phyloP scores from a whole-genome alignment of 805 yeast genomes.

The Candida golubevii region DNA sequence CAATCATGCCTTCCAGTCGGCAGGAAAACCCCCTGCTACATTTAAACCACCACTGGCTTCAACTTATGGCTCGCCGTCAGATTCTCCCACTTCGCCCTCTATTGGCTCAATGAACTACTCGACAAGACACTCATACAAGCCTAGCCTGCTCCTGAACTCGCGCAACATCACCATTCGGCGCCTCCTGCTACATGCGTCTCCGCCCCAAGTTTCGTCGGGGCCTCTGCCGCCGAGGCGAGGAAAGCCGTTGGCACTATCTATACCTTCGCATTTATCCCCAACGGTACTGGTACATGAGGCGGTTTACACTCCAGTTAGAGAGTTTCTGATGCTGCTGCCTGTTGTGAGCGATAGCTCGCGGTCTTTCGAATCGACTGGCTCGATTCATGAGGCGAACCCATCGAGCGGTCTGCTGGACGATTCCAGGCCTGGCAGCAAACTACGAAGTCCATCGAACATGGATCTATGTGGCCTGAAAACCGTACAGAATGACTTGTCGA shows the following conservation, averaged over 20 bases:
- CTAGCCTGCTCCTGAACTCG: conserved; percentile 22
- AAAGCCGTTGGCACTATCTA: conserved; percentile 7
- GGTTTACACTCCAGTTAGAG: conserved; percentile 2
- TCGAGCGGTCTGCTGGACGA: neutral
- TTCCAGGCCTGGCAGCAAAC: neutral
- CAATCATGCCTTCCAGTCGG: conserved; percentile 1
- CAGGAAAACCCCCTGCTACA: conserved; percentile 5
- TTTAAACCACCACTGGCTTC: conserved; percentile 9
- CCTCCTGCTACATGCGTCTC: conserved; percentile 28
- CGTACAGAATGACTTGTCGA: neutral
- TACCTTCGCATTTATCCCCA: conserved; percentile 6
- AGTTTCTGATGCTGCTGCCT: neutral
- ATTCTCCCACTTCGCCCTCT: conserved; percentile 3
- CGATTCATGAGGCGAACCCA: neutral
- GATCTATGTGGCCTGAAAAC: neutral
- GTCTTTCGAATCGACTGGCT: neutral
- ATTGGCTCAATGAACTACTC: conserved; percentile 30
- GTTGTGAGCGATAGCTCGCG: neutral
- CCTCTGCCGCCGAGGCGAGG: conserved; percentile 10
- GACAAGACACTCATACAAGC: conserved; percentile 34
- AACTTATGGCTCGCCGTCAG: conserved; percentile 5
- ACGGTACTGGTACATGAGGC: neutral
- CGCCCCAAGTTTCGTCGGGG: conserved; percentile 1
- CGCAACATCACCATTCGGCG: conserved; percentile 37
- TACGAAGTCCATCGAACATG: conserved; percentile 12